Base-by-base conservation (phyloP, 306 rosid species). In the Rubus parviflorus region DNA sequence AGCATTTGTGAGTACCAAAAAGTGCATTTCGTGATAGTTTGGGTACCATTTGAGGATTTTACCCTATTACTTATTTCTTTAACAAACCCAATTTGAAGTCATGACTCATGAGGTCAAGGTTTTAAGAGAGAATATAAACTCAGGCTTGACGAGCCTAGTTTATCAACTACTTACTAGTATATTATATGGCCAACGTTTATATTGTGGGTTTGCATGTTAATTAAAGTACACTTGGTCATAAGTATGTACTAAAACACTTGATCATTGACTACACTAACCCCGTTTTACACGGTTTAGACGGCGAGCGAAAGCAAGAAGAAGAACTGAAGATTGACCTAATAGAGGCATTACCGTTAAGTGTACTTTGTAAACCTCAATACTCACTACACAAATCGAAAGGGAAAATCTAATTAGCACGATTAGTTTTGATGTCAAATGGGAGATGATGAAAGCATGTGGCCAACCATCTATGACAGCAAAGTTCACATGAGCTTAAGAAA, bases 391-490 rank as follows among this genome's bases (percentile, higher is more conserved):
- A 23, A 40, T 7, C 19, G 23, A 43, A 73, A 41, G 16, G 22
- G 56, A 4, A 23, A 58, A 30, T 13, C 68, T 74, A 74, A 43
- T 43, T 43, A 41, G 43, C 56, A 43, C 0, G 43, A 57, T 58
- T 41, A 43, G 53, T 74, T 37, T 70, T 17, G 17, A 49, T 49
- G 43, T 51, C 25, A 38, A 35, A 42, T 63, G 45, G 72, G 1
- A 23, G 25, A 62, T 74, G 77, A 74, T 58, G 45, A 58, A 30
- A 43, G 77, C 77, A 58, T 58, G 57, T 58, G 56, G 68, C 68
- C 68, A 74, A 43, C 56, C 77, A 74, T 43, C 20, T 74, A 74
- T 57, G 77, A 73, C 68, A 73, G 54, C 49, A 58, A 22, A 56
- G 68, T 56, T 73, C 40, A 57, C 56, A 43, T 23, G 56, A 23